phyloP scores from a whole-genome alignment of 257 asterid species.

The Thymus quinquecostatus region DNA sequence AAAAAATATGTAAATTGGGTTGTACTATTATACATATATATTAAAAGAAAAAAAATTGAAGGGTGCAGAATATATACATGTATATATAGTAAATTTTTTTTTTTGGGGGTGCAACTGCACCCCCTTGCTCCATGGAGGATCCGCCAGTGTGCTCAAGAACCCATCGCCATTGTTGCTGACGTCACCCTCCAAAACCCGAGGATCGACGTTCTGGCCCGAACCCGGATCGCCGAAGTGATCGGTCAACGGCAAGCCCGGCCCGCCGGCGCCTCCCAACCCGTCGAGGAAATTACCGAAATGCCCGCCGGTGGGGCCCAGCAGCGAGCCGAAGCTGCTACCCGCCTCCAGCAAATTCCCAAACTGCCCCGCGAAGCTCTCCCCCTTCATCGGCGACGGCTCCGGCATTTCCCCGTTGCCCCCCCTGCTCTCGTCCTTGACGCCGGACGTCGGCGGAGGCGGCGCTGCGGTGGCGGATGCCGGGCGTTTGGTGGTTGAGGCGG shows the following conservation, averaged over 20 bases:
- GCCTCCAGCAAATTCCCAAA: constrained; percentile 46
- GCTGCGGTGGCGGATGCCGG: constrained; percentile 19
- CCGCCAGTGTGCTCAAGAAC: constrained; percentile 49
- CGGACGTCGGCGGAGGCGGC: neutral
- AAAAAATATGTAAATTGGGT: no score
- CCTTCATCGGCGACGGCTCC: constrained; percentile 45
- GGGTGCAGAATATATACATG: no score
- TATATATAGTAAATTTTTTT: no score
- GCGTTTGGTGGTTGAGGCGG: constrained; percentile 36
- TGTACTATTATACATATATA: no score
- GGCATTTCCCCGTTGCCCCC: constrained; percentile 24
- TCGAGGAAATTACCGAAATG: constrained; percentile 60
- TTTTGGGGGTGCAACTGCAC: no score
- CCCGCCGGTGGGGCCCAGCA: constrained; percentile 58
- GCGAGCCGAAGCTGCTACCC: constrained; percentile 52
- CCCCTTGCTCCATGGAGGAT: no score
- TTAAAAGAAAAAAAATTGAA: no score
- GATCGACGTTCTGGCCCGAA: constrained; percentile 43
- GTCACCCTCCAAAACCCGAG: constrained; percentile 40
- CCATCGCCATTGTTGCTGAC: constrained; percentile 44
- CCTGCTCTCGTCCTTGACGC: constrained; percentile 11
- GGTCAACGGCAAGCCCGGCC: constrained; percentile 48
- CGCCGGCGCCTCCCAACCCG: constrained; percentile 46
- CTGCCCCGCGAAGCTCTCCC: constrained; percentile 42
- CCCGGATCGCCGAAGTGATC: constrained; percentile 47